Evolutionary conservation across 2,329 filamentous ascomycete species (phyloP).

Genomic region (Neopestalotiopsis rosae): DNA sequence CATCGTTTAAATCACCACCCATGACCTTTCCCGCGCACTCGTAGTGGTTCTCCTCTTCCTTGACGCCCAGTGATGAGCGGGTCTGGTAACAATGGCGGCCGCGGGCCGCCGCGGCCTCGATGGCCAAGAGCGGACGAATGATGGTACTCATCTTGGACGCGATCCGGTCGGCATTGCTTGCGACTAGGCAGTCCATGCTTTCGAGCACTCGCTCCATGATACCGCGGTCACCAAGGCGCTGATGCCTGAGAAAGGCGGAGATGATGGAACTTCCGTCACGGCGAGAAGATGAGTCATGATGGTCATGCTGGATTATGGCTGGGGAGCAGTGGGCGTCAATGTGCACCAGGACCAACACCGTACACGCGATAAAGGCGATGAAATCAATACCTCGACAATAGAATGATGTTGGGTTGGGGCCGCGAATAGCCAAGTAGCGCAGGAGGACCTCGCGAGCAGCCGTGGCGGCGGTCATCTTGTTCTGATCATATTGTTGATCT

Average conservation of each 20-base stretch:
- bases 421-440: conserved; percentile 44
- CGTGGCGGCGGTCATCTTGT: conserved; percentile 44
- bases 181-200: conserved; percentile 24
- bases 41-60: too few relatives aligned
- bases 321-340: conserved; percentile 32
- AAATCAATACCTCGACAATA: conserved; percentile 51
- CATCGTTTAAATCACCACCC: neutral
- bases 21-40: neutral
- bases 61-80: neutral
- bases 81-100: neutral
- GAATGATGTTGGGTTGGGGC: conserved; percentile 30
- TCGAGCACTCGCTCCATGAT: conserved; percentile 15
- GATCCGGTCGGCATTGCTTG: conserved; percentile 33
- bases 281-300: neutral
- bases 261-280: neutral
- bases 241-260: conserved; percentile 14
- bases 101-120: conserved; percentile 35
- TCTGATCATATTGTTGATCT: conserved; percentile 41
- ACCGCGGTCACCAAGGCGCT: conserved; percentile 8
- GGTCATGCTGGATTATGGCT: neutral
- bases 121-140: conserved; percentile 33
- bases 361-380: conserved; percentile 45
- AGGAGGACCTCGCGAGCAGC: conserved; percentile 49
- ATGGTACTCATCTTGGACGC: conserved; percentile 34
- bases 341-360: conserved; percentile 46